Evolutionary conservation across 768 basidiomycete species (phyloP), one percentile per base, ranked within the genome.

Genomic region (Trametes sanguinea): DNA sequence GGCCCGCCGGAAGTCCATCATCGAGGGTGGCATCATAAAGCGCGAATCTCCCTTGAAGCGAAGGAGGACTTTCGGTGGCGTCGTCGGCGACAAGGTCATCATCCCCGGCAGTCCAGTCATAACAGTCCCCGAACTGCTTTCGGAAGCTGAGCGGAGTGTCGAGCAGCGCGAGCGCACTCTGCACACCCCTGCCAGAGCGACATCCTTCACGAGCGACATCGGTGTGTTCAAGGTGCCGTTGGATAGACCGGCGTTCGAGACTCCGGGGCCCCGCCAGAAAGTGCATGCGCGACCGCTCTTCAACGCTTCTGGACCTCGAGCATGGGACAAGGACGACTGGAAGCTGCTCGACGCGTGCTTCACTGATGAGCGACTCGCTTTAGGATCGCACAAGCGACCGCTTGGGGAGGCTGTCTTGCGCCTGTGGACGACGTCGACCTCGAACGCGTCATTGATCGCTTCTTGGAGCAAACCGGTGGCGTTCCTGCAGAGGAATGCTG

Each of bases 311-410:
- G 58, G 61, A 7, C 72, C 72, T 0, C 65, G 75, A 13, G 75
- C 73, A 43, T 95, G 92, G 92, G 78, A 80, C 3, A 88, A 87
- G 68, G 82, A 83, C 22, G 89, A 93, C 54, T 95, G 92, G 92
- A 92, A 89, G 71, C 69, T 78, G 51, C 77, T 95, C 51, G 92
- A 94, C 72, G 83, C 83, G 27, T 91, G 89, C 68, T 88, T 93
- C 64, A 87, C 88, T 10, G 88, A 90, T 55, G 85, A 88, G 70
- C 78, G 89, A 35, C 72, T 89, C 13, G 78, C 80, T 2, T 65
- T 83, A 48, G 84, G 79, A 2, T 72, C 64, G 65, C 70, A 61
- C 42, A 67, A 52, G 60, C 65, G 72, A 30, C 51, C 69, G 2
- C 51, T 66, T n/a, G 69, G 72, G 45, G 75, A 77, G 42, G 71